phyloP scores from a whole-genome alignment of 2,329 filamentous ascomycete genomes.

The Orbilia oligospora region DNA sequence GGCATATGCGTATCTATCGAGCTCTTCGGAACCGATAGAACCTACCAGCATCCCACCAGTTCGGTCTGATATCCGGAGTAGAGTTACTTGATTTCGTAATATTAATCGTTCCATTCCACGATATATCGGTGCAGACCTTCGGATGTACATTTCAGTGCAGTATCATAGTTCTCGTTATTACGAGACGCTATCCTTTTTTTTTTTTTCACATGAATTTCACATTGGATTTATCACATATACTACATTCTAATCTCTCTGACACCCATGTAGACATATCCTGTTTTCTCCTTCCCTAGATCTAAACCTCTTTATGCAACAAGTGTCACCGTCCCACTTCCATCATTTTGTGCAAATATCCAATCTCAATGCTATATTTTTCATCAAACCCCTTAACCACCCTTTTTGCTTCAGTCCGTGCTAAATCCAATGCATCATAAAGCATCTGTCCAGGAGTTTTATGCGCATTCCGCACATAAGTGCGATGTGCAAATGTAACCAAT shows the following conservation, averaged over 20 bases:
- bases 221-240: conserved; percentile 12
- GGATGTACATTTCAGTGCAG: neutral
- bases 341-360: conserved; percentile 60
- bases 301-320: conserved; percentile 3
- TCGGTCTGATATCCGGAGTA: neutral
- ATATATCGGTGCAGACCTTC: neutral
- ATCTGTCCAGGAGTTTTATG: conserved; percentile 55
- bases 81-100: neutral
- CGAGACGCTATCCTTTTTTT: neutral
- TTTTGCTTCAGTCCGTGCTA: conserved; percentile 40
- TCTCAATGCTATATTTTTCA: conserved; percentile 60
- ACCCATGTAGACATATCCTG: neutral
- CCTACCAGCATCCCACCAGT: neutral
- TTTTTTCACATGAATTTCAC: neutral
- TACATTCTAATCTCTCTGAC: neutral
- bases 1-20: neutral
- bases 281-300: no score
- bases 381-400: conserved; percentile 45
- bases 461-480: conserved; percentile 53
- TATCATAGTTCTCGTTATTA: neutral
- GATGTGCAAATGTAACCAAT: conserved; percentile 48
- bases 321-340: conserved; percentile 49
- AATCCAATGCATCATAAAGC: conserved; percentile 50
- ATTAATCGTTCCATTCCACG: neutral
- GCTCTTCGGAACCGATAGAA: conserved; percentile 8